Evolutionary conservation across 2,329 filamentous ascomycete species (phyloP), one percentile per base, ranked within the genome.

Genomic region (Ophiostoma australiae): DNA sequence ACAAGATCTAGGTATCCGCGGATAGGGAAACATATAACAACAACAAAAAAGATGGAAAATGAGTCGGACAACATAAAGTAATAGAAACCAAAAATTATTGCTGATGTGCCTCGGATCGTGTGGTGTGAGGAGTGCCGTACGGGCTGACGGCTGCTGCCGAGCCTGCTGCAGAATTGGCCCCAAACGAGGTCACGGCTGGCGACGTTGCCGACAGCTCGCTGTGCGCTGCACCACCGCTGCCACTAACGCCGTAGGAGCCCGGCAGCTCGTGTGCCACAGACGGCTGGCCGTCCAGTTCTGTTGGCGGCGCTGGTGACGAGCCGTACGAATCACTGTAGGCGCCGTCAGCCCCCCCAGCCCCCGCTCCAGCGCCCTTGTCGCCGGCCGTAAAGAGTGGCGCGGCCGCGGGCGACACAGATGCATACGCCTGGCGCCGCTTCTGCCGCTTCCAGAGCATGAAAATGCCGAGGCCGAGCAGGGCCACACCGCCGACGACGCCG

Each of bases 391-490:
- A 27, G 6, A 44, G 10, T 2, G 33, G 63, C 17, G 20, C 58
- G 4, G 58, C 6, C 13, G 23, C 13, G 4, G 58, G 27, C 15
- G 58, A 33, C 27, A 61, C 58, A 3, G 58, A 61, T 11, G 27
- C 55, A 33, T 61, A 61, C 33, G n/a, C 31, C 65, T 44, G 65
- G 27, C 70, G 66, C 55, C 69, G 37, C 17, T 69, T 68, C 41
- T 55, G 44, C 33, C 69, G 72, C 23, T 70, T 67, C 71, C 72
- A 68, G 41, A 72, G 27, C 13, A 72, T 48, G 37, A 73, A 72
- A 3, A 65, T 15, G n/a, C 58, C 69, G 4, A 61, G 55, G 7
- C n/a, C 70, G 5, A 72, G 31, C n/a, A 73, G 44, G 41, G 68
- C 73, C 5, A 73, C 37, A 31, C 48, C 69, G 6, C 63, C 71